Conservation (phyloP, 2,329 filamentous ascomycete genomes). For the Arthroderma uncinatum region DNA sequence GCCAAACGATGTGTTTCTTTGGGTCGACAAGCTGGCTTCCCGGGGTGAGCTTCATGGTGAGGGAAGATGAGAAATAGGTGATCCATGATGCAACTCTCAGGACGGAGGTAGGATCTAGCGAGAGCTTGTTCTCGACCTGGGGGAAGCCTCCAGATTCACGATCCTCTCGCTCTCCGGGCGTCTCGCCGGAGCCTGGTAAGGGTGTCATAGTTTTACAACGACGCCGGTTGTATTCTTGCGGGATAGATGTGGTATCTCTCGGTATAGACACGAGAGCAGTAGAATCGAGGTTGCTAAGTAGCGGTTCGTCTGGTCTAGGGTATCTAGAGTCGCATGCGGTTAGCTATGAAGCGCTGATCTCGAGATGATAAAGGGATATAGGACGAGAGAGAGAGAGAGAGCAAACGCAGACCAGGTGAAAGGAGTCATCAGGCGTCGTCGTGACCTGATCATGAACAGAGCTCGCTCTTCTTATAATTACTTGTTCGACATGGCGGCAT, state of each 20-base stretch:
- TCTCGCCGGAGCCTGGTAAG: conserved; percentile 3
- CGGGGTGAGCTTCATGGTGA: conserved; percentile 42
- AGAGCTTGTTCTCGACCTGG: conserved; percentile 13
- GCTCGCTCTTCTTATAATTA: neutral
- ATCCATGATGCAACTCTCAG: conserved; percentile 7
- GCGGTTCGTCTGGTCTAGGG: neutral
- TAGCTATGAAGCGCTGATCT: neutral
- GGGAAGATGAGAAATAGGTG: conserved; percentile 19
- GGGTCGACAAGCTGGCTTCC: conserved; percentile 49
- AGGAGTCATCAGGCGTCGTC: neutral
- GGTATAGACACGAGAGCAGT: neutral
- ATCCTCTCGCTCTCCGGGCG: conserved; percentile 9
- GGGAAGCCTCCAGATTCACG: conserved; percentile 12
- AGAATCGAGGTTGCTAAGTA: neutral
- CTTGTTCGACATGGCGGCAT: neutral
- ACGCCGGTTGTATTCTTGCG: neutral
- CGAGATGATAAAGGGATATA: neutral
- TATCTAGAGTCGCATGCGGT: neutral
- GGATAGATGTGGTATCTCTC: no score
- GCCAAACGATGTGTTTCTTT: conserved; percentile 66
- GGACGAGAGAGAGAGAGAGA: neutral
- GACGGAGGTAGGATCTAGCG: conserved; percentile 5
- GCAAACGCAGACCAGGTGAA: neutral
- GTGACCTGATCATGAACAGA: conserved; percentile 1
- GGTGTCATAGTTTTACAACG: neutral